A percentile compares a stretch with the other conserved stretches of the same genome.
Evolutionary conservation across 345 rosid genomes (phyloP).

Genomic region (Lumnitzera littorea): DNA sequence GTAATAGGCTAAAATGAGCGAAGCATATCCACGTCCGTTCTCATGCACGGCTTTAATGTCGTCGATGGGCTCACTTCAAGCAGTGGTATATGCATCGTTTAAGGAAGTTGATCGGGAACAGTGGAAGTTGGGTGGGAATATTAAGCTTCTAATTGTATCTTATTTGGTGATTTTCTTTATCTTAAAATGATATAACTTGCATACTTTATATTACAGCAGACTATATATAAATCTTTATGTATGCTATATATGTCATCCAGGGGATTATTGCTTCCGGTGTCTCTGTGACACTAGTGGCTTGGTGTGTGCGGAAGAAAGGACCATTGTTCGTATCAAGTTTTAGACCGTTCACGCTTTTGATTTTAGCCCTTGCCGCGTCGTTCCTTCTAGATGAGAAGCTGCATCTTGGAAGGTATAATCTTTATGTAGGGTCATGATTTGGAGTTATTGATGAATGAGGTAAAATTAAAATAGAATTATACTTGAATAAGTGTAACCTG

Average conservation of each 20-base stretch:
- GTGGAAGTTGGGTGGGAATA: constrained; percentile 56
- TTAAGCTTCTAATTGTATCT: constrained; percentile 33
- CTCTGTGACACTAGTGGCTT: constrained; percentile 1
- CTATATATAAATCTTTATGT: too few relatives aligned
- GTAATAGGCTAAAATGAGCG: constrained; percentile 36
- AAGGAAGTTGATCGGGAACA: constrained; percentile 33
- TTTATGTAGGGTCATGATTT: too few relatives aligned
- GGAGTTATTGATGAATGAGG: too few relatives aligned
- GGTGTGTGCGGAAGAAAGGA: constrained; percentile 20
- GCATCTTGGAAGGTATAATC: constrained; percentile 22
- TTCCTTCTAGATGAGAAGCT: constrained; percentile 19
- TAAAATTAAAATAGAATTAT: too few relatives aligned
- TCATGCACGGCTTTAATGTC: constrained; percentile 41
- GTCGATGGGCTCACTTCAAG: constrained; percentile 34
- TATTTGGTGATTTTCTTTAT: constrained; percentile 20
- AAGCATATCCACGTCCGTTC: constrained; percentile 34
- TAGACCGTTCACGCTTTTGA: constrained; percentile 16
- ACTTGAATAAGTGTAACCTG: too few relatives aligned
- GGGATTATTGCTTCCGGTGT: constrained; percentile 18
- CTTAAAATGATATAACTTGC: too few relatives aligned
- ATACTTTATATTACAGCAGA: neutral
- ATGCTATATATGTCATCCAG: constrained; percentile 6
- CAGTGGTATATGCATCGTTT: constrained; percentile 23
- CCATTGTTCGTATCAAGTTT: constrained; percentile 24
- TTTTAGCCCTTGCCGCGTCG: constrained; percentile 13